Percentiles rank a stretch among this genome's conserved stretches.
Evolutionary conservation across 73 alveolate genomes (phyloP).

Genomic region (Halteria grandinella): DNA sequence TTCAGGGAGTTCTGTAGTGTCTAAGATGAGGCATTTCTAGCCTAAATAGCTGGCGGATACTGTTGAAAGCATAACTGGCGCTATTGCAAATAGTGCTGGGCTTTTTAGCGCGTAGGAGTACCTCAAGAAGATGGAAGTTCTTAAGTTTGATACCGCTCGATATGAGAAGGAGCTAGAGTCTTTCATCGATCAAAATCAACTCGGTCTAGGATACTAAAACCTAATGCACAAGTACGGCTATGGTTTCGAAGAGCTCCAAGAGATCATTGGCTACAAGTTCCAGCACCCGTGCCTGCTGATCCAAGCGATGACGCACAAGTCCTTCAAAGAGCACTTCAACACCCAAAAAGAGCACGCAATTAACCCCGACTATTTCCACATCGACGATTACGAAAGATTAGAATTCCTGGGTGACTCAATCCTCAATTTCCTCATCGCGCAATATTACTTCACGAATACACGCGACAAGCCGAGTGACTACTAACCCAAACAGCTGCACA

Average conservation of each 20-base stretch:
- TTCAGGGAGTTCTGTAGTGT: background rate
- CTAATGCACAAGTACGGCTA: too few relatives aligned
- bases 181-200: too few relatives aligned
- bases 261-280: conserved; percentile 24
- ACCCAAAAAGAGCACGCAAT: background rate
- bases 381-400: conserved; percentile 80
- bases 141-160: background rate
- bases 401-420: conserved; percentile 91
- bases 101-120: conserved; percentile 3
- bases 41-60: conserved; percentile 44
- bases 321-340: conserved; percentile 1
- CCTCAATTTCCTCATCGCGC: conserved; percentile 67
- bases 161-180: too few relatives aligned
- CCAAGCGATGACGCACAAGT: conserved; percentile 57
- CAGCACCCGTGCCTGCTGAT: conserved; percentile 8
- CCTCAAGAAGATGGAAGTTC: background rate
- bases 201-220: too few relatives aligned
- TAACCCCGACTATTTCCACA: too few relatives aligned
- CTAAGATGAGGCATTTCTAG: background rate
- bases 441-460: conserved; percentile 14
- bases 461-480: background rate
- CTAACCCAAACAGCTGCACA: conserved; percentile 22
- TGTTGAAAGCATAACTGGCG: conserved; percentile 35
- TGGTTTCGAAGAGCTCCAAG: conserved; percentile 9
- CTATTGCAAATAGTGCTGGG: background rate